Percentiles rank a stretch among this genome's conserved stretches.
Evolutionary conservation across 2,329 filamentous ascomycete genomes (phyloP).

Genomic region (Penicillium sp.): DNA sequence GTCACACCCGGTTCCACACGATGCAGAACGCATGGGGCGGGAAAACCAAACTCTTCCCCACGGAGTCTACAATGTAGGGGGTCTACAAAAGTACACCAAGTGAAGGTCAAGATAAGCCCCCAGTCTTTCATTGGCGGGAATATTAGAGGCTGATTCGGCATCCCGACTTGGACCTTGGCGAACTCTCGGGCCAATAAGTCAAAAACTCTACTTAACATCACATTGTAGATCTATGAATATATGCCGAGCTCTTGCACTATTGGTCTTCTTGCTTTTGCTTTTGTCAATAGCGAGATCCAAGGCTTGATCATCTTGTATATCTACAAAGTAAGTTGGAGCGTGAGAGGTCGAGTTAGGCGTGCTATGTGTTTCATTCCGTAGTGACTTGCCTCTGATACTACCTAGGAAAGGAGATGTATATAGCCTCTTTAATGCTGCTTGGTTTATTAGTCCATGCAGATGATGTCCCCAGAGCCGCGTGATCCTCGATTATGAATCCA

Average conservation of each 20-base stretch:
- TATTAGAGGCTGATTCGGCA: slow-evolving; percentile 13
- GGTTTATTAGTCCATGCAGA: neutral
- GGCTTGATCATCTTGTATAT: neutral
- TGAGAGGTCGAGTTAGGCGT: neutral
- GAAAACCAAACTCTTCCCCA: slow-evolving; percentile 6
- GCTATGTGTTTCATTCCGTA: neutral
- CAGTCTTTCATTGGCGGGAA: slow-evolving; percentile 17
- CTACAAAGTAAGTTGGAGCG: neutral
- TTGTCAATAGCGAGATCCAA: neutral
- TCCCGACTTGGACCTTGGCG: slow-evolving; percentile 15
- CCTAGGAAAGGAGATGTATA: neutral
- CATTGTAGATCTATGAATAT: neutral
- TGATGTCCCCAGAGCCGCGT: neutral
- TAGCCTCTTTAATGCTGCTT: neutral
- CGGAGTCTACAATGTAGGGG: slow-evolving; percentile 3
- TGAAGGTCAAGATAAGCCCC: slow-evolving; percentile 23
- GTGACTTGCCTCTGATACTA: neutral
- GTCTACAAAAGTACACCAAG: neutral
- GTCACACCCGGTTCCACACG: slow-evolving; percentile 2
- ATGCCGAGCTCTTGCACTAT: neutral
- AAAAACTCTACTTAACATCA: neutral
- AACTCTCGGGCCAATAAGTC: neutral
- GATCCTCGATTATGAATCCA: neutral
- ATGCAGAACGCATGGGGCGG: slow-evolving; percentile 13
- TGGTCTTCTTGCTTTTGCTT: neutral